These are phyloP conservation scores for Colletotrichum lindemuthianum DNA, from an alignment of 2,329 filamentous ascomycete genomes.

Conservation along the genomic window DNA sequence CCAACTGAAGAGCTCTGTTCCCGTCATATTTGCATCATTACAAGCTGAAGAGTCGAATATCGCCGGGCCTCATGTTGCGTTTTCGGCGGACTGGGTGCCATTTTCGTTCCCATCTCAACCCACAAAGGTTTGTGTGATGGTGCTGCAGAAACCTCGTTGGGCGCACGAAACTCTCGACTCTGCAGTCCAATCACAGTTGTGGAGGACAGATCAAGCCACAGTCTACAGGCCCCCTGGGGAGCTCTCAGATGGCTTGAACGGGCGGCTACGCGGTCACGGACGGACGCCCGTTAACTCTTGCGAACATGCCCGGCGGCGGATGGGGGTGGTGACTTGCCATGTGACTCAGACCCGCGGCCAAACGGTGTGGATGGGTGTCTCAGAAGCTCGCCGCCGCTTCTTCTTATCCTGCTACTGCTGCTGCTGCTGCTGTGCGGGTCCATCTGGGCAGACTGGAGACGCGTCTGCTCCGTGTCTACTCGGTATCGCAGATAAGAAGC, in stretches of 20 bases:
- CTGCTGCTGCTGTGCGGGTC: constrained; percentile 1
- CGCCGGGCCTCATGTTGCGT: too few relatives aligned
- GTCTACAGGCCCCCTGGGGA: constrained; percentile 21
- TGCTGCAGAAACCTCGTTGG: constrained; percentile 13
- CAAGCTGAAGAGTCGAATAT: too few relatives aligned
- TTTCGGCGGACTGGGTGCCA: too few relatives aligned
- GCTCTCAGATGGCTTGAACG: constrained; percentile 2
- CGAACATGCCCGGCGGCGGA: constrained; percentile 1
- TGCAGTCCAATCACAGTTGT: constrained; percentile 14
- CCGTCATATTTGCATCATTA: constrained; percentile 20
- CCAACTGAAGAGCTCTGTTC: not conserved
- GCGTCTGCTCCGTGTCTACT: not conserved
- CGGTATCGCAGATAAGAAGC: constrained; percentile 18
- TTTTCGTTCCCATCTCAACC: too few relatives aligned
- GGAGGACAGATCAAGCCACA: constrained; percentile 28
- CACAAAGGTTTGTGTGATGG: too few relatives aligned
- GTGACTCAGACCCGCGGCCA: constrained; percentile 33
- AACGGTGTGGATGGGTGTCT: constrained; percentile 36
- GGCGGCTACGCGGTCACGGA: constrained; percentile 26
- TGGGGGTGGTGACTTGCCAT: constrained; percentile 34
- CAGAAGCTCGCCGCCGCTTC: constrained; percentile 8
- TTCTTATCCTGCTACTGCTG: not conserved
- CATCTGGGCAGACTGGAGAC: constrained; percentile 6
- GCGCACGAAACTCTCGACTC: not conserved
- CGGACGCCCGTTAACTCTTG: constrained; percentile 18